Evolutionary conservation across 2,329 filamentous ascomycete species (phyloP), one percentile per base, ranked within the genome.

Genomic region (Aureobasidium sp.): DNA sequence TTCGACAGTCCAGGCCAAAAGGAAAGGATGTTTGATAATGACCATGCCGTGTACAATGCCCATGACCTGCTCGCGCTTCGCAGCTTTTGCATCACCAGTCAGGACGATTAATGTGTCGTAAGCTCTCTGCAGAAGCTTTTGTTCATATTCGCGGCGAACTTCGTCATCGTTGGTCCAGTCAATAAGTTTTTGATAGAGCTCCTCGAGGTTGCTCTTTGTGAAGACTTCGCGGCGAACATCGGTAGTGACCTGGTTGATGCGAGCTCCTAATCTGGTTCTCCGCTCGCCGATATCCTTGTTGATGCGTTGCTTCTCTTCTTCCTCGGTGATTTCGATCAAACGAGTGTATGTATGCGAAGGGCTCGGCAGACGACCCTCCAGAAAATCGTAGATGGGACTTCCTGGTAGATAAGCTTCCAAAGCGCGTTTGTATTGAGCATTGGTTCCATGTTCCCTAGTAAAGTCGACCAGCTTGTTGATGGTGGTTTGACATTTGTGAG

Each of bases 81-180:
- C 74, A 1, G 76, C 71, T 74, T 97, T 97, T 62, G 85, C 78
- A 3, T 86, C 85, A 1, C 80, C 64, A 3, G 87, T 83, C 16
- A 90, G 79, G 32, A 89, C 86, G 9, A 88, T 74, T 1, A 99
- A 81, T 5, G 85, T 82, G 62, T 97, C 91, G 67, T 92, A 88
- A 64, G 87, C 90, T 70, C 92, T 85, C 64, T 88, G 83, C 3
- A 99, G 76, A 14, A 97, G 79, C 75, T 93, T 97, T 73, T 97
- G 92, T 72, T 99, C 95, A 65, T 93, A 95, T 41, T 83, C 82
- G 41, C 93, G 86, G 49, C 94, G 84, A 37, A 91, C 72, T 27
- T 93, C 90, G 70, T 99, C 94, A 68, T 97, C 91, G 62, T 79
- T 84, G 10, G 88, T 87, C 94, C 94, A 99, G 71, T 96, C 86